Base-by-base conservation (phyloP, 78 protist species). In the Isochrysis galbana region DNA sequence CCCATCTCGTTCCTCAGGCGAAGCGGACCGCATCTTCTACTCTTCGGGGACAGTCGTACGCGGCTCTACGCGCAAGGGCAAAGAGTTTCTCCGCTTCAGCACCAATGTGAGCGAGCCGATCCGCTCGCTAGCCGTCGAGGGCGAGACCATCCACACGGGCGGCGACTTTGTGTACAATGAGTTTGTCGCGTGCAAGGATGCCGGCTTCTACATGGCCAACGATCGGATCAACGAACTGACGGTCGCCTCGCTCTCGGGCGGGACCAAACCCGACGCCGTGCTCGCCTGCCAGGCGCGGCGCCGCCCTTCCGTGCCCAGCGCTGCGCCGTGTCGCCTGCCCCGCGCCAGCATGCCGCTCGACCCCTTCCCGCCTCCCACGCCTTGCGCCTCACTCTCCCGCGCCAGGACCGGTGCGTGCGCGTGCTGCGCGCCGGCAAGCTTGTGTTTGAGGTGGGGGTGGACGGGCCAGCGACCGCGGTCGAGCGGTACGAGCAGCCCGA, bases 151-250 rank as follows among this genome's bases (percentile, higher is more conserved):
- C 45, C 91, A 70, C 69, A 83, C 93, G 3, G 88, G 67, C 26
- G 95, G 95, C 44, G 95, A 93, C 45, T 93, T 19, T 67, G 29
- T 55, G 21, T 93, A 82, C 89, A 82, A 82, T 39, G 26, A 26
- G 4, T 82, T 82, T 61, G 48, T 78, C 87, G 25, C 17, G 54
- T 42, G 45, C 87, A 38, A 78, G 42, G 82, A 72, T 7, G 21
- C 36, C 26, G 36, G 19, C 32, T 72, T 72, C 42, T 72, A 1
- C 82, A 72, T 72, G 82, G 7, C 54, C 21, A 51, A 26, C 78
- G 94, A 93, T 70, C 94, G 90, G 29, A 87, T 93, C 78, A 93
- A 93, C 80, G 94, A 87, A 46, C 19, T 92, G 29, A n/a, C 39
- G 29, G 0, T 4, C 84, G 38, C 2, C 32, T 7, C 19, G 32